Percentiles rank a stretch among this genome's conserved stretches.
Conservation (phyloP, 495 filamentous ascomycete species). For the Neurospora intermedia region DNA sequence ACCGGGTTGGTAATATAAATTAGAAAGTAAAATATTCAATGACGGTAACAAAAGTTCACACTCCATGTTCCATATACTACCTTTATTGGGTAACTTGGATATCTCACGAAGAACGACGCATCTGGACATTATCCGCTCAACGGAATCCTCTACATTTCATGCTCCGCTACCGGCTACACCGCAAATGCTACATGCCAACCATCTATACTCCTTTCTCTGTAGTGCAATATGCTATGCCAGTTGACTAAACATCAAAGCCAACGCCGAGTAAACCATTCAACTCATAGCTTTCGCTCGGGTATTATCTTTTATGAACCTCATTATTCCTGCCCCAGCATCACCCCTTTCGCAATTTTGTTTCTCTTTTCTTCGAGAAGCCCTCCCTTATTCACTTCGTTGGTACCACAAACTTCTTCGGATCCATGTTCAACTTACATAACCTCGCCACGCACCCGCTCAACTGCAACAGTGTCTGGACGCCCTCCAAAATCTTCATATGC, state of each 20-base stretch:
- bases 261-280: neutral
- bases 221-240: neutral
- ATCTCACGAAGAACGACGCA: neutral
- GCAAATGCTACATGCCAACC: neutral
- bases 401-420: constrained; percentile 68
- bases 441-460: constrained; percentile 83
- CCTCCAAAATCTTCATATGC: constrained; percentile 96
- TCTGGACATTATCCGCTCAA: neutral
- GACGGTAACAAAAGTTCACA: neutral
- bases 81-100: neutral
- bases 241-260: neutral
- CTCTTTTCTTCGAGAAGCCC: neutral
- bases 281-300: neutral
- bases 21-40: neutral
- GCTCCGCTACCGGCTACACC: neutral
- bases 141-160: neutral
- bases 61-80: neutral
- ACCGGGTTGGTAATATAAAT: neutral
- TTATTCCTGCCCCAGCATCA: neutral
- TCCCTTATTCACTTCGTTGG: constrained; percentile 22
- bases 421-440: constrained; percentile 91
- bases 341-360: neutral
- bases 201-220: neutral
- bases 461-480: constrained; percentile 89
- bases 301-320: neutral